Evolutionary conservation across 2,329 filamentous ascomycete species (phyloP).

Genomic region (Sclerotiophoma versabilis): DNA sequence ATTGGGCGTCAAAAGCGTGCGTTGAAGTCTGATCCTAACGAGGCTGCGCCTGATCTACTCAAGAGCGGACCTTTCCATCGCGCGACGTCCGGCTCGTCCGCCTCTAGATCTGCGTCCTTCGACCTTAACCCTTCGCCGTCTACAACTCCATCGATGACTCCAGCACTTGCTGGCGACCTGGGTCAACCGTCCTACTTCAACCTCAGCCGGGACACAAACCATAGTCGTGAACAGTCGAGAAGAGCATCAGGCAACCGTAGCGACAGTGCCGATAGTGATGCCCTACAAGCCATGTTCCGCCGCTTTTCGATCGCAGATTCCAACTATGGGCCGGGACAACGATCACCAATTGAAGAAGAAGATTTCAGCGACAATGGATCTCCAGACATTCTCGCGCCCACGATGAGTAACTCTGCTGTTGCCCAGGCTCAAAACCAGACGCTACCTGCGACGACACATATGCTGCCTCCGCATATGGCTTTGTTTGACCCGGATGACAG

Average conservation of each 20-base stretch:
- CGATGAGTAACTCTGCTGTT: slow-evolving; percentile 60
- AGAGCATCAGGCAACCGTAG: slow-evolving; percentile 84
- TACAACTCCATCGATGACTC: slow-evolving; percentile 85
- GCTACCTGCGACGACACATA: slow-evolving; percentile 71
- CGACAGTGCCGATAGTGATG: slow-evolving; percentile 91
- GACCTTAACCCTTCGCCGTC: slow-evolving; percentile 84
- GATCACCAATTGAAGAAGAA: slow-evolving; percentile 76
- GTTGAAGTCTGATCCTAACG: slow-evolving; percentile 69
- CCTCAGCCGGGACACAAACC: slow-evolving; percentile 66
- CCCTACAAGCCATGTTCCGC: slow-evolving; percentile 80
- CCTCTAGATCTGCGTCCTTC: slow-evolving; percentile 80
- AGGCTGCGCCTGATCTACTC: slow-evolving; percentile 89
- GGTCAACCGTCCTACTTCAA: slow-evolving; percentile 94
- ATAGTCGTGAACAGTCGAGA: slow-evolving; percentile 67
- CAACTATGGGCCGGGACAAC: slow-evolving; percentile 51
- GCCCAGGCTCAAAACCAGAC: slow-evolving; percentile 61
- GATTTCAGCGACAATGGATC: slow-evolving; percentile 75
- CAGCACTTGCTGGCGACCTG: slow-evolving; percentile 72
- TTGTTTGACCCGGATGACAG: slow-evolving; percentile 95
- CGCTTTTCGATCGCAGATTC: slow-evolving; percentile 66
- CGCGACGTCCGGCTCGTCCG: slow-evolving; percentile 82
- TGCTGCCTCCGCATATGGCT: slow-evolving; percentile 89
- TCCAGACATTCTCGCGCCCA: slow-evolving; percentile 75
- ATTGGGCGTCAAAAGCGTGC: slow-evolving; percentile 96
- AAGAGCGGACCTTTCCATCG: slow-evolving; percentile 91